Percentiles rank a stretch among this genome's conserved stretches.
phyloP scores from a whole-genome alignment of 2,329 filamentous ascomycete species.

The Fusarium foetens region DNA sequence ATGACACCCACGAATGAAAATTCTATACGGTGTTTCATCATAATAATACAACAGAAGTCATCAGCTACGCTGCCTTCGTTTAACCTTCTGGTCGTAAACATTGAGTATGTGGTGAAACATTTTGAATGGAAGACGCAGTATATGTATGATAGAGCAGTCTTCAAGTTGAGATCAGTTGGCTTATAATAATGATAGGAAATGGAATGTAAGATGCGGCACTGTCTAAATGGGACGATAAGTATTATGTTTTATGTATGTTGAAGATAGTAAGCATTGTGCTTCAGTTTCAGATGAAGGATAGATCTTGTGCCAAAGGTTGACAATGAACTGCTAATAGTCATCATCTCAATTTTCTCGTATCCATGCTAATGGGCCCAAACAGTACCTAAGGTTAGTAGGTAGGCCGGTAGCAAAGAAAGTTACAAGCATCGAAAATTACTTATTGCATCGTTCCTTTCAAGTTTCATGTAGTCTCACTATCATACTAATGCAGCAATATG shows the following conservation, averaged over 20 bases:
- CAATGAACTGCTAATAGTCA: background rate
- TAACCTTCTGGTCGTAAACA: background rate
- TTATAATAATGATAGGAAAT: background rate
- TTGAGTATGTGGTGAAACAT: background rate
- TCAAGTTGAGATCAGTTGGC: background rate
- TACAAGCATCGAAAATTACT: conserved; percentile 5
- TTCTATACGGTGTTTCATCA: background rate
- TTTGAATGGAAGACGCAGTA: background rate
- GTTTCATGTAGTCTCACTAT: conserved; percentile 15
- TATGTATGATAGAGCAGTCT: background rate
- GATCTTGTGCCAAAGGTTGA: background rate
- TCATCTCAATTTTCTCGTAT: background rate
- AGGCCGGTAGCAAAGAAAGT: background rate
- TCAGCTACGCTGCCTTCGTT: background rate
- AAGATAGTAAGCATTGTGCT: background rate
- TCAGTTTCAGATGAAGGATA: background rate
- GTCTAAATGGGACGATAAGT: background rate
- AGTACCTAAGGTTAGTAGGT: background rate
- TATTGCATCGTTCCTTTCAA: conserved; percentile 7
- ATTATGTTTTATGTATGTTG: background rate
- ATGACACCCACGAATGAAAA: background rate
- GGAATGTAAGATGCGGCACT: background rate
- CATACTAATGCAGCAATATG: conserved; percentile 5
- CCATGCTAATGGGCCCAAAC: background rate
- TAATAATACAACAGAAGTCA: background rate